Evolutionary conservation across 2,329 filamentous ascomycete species (phyloP).

Genomic region (Ceratocystis huliohia): DNA sequence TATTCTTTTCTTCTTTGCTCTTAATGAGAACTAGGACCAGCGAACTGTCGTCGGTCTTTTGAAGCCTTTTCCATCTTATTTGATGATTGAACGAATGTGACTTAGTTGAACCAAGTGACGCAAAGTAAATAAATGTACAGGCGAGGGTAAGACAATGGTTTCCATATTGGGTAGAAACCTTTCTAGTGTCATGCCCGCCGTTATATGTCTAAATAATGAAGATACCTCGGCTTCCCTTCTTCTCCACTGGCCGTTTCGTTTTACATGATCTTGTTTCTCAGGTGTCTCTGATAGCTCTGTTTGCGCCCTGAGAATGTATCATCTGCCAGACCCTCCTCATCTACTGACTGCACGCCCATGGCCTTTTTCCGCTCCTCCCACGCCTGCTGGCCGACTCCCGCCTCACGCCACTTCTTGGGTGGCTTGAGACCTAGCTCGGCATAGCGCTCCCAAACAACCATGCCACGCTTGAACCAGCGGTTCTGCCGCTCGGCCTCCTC

Average conservation of each 20-base stretch:
- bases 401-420: conserved; percentile 45
- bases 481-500: conserved; percentile 46
- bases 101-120: not conserved
- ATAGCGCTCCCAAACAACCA: conserved; percentile 46
- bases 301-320: not conserved
- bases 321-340: not conserved
- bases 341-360: not conserved
- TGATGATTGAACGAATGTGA: not conserved
- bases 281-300: conserved; percentile 12
- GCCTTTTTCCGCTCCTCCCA: conserved; percentile 14
- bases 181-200: too few relatives aligned
- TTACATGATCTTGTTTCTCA: conserved; percentile 19
- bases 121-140: too few relatives aligned
- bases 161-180: too few relatives aligned
- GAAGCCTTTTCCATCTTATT: not conserved
- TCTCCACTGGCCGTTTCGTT: too few relatives aligned
- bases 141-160: too few relatives aligned
- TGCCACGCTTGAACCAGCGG: conserved; percentile 50
- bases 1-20: conserved; percentile 18
- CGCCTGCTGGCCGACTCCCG: conserved; percentile 32
- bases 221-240: too few relatives aligned
- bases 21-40: not conserved
- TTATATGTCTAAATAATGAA: too few relatives aligned
- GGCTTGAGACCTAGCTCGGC: conserved; percentile 50
- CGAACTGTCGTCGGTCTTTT: not conserved